Base-by-base conservation (phyloP, 805 yeast species). In the Blastobotrys mokoenaii region DNA sequence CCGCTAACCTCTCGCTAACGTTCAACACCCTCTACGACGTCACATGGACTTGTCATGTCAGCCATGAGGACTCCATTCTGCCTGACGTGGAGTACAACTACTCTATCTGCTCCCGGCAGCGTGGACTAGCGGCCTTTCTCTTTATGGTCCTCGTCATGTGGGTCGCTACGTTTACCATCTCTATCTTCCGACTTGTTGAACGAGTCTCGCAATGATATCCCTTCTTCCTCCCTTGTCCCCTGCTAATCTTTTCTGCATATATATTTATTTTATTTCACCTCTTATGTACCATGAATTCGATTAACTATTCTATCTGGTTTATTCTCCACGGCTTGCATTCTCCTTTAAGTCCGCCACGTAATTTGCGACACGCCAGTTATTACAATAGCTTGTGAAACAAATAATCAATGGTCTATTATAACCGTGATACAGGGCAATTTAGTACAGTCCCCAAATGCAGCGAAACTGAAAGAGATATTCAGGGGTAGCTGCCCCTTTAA, bases 1-100 rank as follows among this genome's bases (percentile, higher is more conserved):
- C 94, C 38, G 96, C 97, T 1, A 89, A 88, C 60, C 64, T 90
- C 45, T 79, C 97, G 3, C 70, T 90, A 32, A 77, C 96, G 2
- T 88, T 88, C 67, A 82, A 87, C 60, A 80, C 96, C 0, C 67
- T 89, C 43, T 84, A 69, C 59, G 96, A 87, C 59, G 70, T 72
- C 37, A 73, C 79, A 54, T 90, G 97, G 96, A 90, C 85, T 7
- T 89, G 90, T 56, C 55, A 48, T 14, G 35, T 52, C 11, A 89
- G 89, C 56, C 54, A 47, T 12, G 36, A 52, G 8, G 51, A 46
- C 22, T 15, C 33, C 15, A 43, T 52, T 56, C 34, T 70, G 69
- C 46, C 42, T 51, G 46, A 46, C 41, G 34, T 57, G 40, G 66
- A 62, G 31, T 70, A 53, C 60, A 69, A 67, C 45, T 63, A 56